phyloP scores from a whole-genome alignment of 1,284 basidiomycete species.

The Puccinia novopanici region DNA sequence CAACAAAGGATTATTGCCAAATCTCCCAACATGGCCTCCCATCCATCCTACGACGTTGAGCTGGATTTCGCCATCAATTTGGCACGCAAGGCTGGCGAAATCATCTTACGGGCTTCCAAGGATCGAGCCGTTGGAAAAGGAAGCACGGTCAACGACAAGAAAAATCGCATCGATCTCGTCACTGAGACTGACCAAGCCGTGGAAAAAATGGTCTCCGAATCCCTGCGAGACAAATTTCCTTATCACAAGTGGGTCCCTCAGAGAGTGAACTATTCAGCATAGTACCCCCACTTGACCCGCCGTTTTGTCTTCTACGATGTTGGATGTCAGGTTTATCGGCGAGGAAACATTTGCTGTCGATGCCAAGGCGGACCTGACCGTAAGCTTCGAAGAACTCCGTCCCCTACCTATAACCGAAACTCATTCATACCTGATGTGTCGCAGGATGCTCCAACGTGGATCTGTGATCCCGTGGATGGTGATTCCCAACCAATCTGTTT shows the following conservation, averaged over 20 bases:
- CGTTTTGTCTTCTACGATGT: constrained; percentile 46
- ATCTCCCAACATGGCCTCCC: not conserved
- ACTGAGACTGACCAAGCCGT: constrained; percentile 94
- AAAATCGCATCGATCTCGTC: constrained; percentile 85
- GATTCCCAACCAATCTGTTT: not conserved
- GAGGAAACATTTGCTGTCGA: constrained; percentile 82
- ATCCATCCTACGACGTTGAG: constrained; percentile 24
- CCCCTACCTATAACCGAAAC: constrained; percentile 57
- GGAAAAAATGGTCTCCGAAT: constrained; percentile 77
- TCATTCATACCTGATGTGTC: constrained; percentile 48
- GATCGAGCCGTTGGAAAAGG: constrained; percentile 19
- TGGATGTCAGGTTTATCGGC: constrained; percentile 70
- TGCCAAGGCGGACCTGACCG: constrained; percentile 69
- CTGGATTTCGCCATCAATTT: constrained; percentile 25
- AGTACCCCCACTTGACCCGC: constrained; percentile 24
- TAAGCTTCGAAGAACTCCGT: constrained; percentile 9
- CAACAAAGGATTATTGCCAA: no score
- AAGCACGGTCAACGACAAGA: constrained; percentile 72
- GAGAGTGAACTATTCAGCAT: not conserved
- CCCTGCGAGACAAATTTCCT: constrained; percentile 72
- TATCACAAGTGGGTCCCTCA: constrained; percentile 65
- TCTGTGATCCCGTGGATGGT: constrained; percentile 50
- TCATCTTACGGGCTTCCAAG: constrained; percentile 32
- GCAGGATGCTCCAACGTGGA: constrained; percentile 29
- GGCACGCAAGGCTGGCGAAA: constrained; percentile 11